Conservation (phyloP, 2,329 filamentous ascomycete species). For the Boeremia exigua region DNA sequence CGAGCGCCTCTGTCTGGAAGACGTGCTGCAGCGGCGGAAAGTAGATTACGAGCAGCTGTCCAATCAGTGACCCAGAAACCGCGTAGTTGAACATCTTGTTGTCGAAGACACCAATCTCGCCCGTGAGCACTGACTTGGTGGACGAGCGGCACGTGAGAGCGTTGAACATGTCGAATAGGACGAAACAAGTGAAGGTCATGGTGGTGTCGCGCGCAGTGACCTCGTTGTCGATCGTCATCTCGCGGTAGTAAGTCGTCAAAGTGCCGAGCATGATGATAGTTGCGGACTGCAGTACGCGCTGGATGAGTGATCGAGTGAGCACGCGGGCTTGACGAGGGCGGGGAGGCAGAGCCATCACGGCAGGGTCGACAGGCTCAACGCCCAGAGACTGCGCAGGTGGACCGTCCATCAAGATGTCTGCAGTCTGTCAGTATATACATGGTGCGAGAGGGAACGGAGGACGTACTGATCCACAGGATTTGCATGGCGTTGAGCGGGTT, state of each 20-base stretch:
- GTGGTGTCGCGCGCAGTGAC: slow-evolving; percentile 95
- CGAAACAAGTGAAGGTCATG: slow-evolving; percentile 99
- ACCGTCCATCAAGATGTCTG: slow-evolving; percentile 99
- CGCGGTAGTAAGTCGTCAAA: slow-evolving; percentile 85
- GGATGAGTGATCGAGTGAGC: slow-evolving; percentile 81
- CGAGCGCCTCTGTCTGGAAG: slow-evolving; percentile 91
- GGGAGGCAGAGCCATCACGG: slow-evolving; percentile 91
- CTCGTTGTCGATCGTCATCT: slow-evolving; percentile 83
- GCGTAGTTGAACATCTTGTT: slow-evolving; percentile 98
- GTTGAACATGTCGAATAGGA: slow-evolving; percentile 99
- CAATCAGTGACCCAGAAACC: slow-evolving; percentile 80
- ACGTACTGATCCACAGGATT: slow-evolving; percentile 98
- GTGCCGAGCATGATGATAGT: slow-evolving; percentile 92
- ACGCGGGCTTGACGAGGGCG: slow-evolving; percentile 87
- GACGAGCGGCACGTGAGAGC: slow-evolving; percentile 91
- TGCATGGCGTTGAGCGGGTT: slow-evolving; percentile 99
- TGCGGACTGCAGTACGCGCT: slow-evolving; percentile 85
- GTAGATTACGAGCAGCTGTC: slow-evolving; percentile 91
- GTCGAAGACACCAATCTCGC: slow-evolving; percentile 80
- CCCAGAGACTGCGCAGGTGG: slow-evolving; percentile 96
- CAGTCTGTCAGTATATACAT: background rate
- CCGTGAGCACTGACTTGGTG: slow-evolving; percentile 83
- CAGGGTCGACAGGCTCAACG: slow-evolving; percentile 91
- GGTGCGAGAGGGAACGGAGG: background rate
- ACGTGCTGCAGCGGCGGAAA: slow-evolving; percentile 91